Percentiles rank a stretch among this genome's conserved stretches.
Evolutionary conservation across 768 basidiomycete species (phyloP).

Genomic region (Cystofilobasidium capitatum): DNA sequence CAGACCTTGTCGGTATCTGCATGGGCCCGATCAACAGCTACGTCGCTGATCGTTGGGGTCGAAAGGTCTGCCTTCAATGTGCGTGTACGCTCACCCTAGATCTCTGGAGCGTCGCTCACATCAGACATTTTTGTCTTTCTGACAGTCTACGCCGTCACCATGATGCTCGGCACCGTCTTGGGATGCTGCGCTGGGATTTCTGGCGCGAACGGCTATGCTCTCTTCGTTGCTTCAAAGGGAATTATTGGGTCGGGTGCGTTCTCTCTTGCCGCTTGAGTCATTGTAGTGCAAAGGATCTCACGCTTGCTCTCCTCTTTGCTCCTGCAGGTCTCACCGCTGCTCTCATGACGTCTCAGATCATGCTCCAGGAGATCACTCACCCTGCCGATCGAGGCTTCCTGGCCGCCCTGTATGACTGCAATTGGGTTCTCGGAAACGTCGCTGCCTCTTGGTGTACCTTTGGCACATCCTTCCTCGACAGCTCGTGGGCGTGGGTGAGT

Average conservation of each 20-base stretch:
- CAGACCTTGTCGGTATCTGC: too few relatives aligned
- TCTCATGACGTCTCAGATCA: constrained; percentile 38
- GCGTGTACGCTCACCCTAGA: constrained; percentile 9
- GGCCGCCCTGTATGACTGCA: constrained; percentile 38
- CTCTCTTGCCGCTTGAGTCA: not conserved
- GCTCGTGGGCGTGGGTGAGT: constrained; percentile 39
- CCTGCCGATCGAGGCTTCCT: constrained; percentile 34
- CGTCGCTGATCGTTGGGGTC: constrained; percentile 37
- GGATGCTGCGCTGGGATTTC: constrained; percentile 38
- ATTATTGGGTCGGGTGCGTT: constrained; percentile 35
- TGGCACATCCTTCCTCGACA: constrained; percentile 32
- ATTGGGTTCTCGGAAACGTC: constrained; percentile 38
- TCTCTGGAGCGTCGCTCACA: too few relatives aligned
- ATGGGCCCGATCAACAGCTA: constrained; percentile 38
- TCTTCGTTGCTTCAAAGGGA: constrained; percentile 35
- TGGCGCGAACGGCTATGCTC: constrained; percentile 37
- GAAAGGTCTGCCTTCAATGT: constrained; percentile 39
- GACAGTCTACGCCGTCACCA: constrained; percentile 36
- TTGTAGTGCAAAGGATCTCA: too few relatives aligned
- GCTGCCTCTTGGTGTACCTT: constrained; percentile 36
- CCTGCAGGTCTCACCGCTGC: constrained; percentile 38
- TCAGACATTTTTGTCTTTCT: not conserved
- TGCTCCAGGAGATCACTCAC: constrained; percentile 41
- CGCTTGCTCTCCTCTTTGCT: constrained; percentile 32
- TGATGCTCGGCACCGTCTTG: constrained; percentile 37